A percentile compares a stretch with the other conserved stretches of the same genome.
phyloP scores from a whole-genome alignment of 331 rosid species.

The Dryas integrifolia region DNA sequence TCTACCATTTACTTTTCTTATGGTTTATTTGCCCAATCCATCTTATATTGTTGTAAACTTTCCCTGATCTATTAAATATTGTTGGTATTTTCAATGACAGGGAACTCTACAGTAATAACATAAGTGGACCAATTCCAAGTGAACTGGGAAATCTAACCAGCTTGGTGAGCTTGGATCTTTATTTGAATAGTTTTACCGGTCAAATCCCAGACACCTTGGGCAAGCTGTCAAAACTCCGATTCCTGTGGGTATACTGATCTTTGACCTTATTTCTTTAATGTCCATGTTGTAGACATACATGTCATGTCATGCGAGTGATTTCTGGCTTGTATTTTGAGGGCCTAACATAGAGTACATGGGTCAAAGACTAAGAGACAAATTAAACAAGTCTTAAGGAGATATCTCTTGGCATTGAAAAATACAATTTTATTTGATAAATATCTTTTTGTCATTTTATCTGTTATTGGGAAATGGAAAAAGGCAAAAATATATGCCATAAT shows the following conservation, averaged over 20 bases:
- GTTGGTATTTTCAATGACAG: constrained; percentile 35
- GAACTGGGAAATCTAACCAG: constrained; percentile 96
- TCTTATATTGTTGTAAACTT: neutral
- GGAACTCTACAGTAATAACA: constrained; percentile 96
- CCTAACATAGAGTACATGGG: neutral
- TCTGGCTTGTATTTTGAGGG: neutral
- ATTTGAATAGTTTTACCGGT: constrained; percentile 76
- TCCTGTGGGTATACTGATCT: constrained; percentile 70
- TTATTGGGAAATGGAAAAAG: neutral
- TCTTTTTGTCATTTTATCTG: neutral
- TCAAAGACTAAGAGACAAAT: neutral
- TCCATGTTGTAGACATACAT: neutral
- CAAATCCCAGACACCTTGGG: constrained; percentile 89
- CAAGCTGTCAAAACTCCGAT: constrained; percentile 83
- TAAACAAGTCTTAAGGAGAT: neutral
- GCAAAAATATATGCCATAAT: neutral
- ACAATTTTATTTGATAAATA: neutral
- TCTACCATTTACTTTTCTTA: neutral
- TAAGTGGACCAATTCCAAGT: constrained; percentile 84
- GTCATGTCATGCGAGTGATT: neutral
- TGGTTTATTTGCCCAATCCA: neutral
- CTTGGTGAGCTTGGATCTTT: constrained; percentile 99
- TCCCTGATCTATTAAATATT: neutral
- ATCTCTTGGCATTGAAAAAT: neutral
- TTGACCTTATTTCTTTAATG: constrained; percentile 9